Evolutionary conservation across 164 flowering plant species (phyloP), one percentile per base, ranked within the genome.

Genomic region (Amborella trichopoda): DNA sequence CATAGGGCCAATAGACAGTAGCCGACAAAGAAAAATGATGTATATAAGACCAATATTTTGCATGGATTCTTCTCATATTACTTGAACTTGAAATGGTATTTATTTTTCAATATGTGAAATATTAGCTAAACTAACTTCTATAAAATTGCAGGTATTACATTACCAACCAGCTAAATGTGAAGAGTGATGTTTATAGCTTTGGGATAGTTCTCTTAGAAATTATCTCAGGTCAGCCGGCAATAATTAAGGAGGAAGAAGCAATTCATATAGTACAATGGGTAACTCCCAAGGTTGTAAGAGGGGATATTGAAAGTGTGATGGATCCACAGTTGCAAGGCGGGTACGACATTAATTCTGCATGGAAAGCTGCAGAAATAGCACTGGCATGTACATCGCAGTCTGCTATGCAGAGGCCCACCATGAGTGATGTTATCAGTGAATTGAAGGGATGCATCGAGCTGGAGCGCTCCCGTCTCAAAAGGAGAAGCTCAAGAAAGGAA

Each of bases 291-390:
- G 14, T 37, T 14, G 18, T 3, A 4, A 37, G 40, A 37, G 40
- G 14, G 14, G 40, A 37, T 12, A 37, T 37, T 20, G 18, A 37
- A 16, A 3, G 14, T 37, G 40, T 37, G 14, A 20, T 20, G 3
- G 40, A 37, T 20, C 40, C 40, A 4, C 14, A 37, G 6, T 20
- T 37, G 40, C 14, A 20, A 37, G 40, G 40, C 6, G 18, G 18
- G 18, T 37, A 37, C 40, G 18, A 37, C 18, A 12, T 37, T 3
- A 37, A 37, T 20, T 37, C 40, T 20, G 3, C 18, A 20, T 37
- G 40, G 40, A 37, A 4, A 37, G 40, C 13, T 37, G 40, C 40
- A 37, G 40, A 37, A 14, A 37, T 37, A 37, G 40, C 40, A 37
- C 14, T 37, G 4, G 14, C 40, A 37, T 13, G 4, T 12, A 37